Percentiles rank a stretch among this genome's conserved stretches.
Conservation (phyloP, 176 grass and related monocot species). For the Dactylis glomerata region DNA sequence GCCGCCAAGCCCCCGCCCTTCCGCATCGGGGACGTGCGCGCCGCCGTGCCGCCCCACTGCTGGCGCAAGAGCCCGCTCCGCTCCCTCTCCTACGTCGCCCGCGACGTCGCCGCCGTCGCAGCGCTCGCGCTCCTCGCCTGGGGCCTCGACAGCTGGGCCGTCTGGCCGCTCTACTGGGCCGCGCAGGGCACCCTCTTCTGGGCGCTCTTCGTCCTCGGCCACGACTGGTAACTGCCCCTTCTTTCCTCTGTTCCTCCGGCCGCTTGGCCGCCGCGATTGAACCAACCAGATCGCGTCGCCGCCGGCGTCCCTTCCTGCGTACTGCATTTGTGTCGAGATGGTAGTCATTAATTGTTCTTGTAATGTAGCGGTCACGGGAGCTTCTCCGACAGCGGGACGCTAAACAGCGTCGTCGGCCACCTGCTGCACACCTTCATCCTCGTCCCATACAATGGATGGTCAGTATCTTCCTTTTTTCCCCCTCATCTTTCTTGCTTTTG, state of each 20-base stretch:
- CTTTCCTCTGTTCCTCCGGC: not conserved
- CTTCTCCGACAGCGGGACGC: constrained; percentile 51
- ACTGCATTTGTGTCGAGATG: not conserved
- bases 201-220: constrained; percentile 91
- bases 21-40: constrained; percentile 80
- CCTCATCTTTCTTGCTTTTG: not conserved
- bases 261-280: not conserved
- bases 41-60: constrained; percentile 64
- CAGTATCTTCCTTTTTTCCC: not conserved
- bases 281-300: not conserved
- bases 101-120: constrained; percentile 41
- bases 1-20: constrained; percentile 68
- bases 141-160: constrained; percentile 11
- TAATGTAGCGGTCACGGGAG: constrained; percentile 79
- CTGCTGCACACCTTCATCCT: constrained; percentile 75
- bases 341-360: not conserved
- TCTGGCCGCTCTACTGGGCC: constrained; percentile 75
- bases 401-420: constrained; percentile 75
- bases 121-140: constrained; percentile 27
- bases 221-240: constrained; percentile 57
- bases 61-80: constrained; percentile 65
- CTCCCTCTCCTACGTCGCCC: constrained; percentile 61
- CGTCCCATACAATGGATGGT: constrained; percentile 94
- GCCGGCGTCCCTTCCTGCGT: not conserved
- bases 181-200: constrained; percentile 93